Conservation (phyloP, 495 filamentous ascomycete species). For the Talaromyces thailandensis region DNA sequence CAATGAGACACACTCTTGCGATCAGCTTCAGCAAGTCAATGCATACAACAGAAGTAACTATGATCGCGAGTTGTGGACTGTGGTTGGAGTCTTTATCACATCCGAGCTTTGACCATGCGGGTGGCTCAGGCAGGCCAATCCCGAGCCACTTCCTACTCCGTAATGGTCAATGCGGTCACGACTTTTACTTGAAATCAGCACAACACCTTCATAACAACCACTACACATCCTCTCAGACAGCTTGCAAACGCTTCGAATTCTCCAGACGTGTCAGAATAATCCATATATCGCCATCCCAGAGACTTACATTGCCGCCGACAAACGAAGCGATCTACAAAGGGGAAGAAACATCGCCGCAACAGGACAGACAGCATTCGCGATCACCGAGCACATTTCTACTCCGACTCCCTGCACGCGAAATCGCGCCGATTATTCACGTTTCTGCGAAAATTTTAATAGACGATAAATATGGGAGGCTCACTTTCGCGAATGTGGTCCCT, state of each 20-base stretch:
- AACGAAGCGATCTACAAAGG: neutral
- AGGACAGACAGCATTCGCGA: neutral
- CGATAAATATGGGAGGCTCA: constrained; percentile 60
- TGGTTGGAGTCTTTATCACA: neutral
- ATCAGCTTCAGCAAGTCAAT: neutral
- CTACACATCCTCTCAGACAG: neutral
- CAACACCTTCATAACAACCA: neutral
- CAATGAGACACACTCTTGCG: neutral
- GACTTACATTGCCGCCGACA: neutral
- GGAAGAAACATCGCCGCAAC: neutral
- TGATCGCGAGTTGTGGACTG: neutral
- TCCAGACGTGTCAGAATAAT: neutral
- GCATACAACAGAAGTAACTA: neutral
- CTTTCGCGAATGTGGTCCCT: constrained; percentile 69
- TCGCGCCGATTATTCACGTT: neutral
- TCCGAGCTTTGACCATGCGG: constrained; percentile 16
- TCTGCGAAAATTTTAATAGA: neutral
- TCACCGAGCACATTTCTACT: neutral
- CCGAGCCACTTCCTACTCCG: neutral
- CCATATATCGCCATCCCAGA: neutral
- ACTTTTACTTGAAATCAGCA: neutral
- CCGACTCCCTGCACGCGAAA: neutral
- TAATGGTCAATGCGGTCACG: constrained; percentile 3
- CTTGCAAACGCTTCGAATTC: neutral
- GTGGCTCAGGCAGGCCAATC: constrained; percentile 5